Base-by-base conservation (phyloP, 2,329 filamentous ascomycete genomes). In the Trichoderma sp. region DNA sequence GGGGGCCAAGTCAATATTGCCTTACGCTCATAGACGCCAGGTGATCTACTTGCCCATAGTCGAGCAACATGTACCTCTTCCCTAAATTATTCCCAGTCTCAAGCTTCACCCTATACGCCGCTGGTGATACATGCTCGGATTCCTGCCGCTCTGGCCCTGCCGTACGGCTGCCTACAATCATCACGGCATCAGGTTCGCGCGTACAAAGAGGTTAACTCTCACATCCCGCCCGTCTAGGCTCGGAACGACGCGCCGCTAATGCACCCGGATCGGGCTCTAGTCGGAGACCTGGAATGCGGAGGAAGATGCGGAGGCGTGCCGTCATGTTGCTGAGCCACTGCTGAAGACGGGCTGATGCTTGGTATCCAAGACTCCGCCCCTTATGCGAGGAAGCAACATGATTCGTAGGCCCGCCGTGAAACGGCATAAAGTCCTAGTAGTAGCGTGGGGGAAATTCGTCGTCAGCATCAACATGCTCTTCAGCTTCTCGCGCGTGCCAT, bases 231-330 rank as follows among this genome's bases (percentile, higher is more conserved):
- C 14, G 17, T 52, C 48, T 45, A 61, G 39, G 41, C 30, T 54
- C 59, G 59, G 39, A 34, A 62, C n/a, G 26, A 39, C 5, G 26
- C 59, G 41, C 50, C 48, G 14, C 50, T 62, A 62, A 54, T 62
- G 48, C 59, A 10, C 10, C 41, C 59, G n/a, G n/a, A 54, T 62
- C 48, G 41, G 41, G 19, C 14, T 14, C 24, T 52, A 30, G 24
- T 54, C 5, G 19, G 3, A 14, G 6, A 54, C 54, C 19, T 45
- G n/a, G 17, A 26, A n/a, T 17, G 17, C 24, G 34, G n/a, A 62
- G 48, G n/a, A 7, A 45, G 21, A 61, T 30, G 34, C 9, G 39
- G 24, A 52, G 17, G 26, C 26, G 39, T 52, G 48, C 12, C n/a
- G n/a, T 21, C 7, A 2, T 28, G 24, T n/a, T 30, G 39, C 24